phyloP scores from a whole-genome alignment of 108 stramenopile species.

The Cyclostephanos invisitatus region DNA sequence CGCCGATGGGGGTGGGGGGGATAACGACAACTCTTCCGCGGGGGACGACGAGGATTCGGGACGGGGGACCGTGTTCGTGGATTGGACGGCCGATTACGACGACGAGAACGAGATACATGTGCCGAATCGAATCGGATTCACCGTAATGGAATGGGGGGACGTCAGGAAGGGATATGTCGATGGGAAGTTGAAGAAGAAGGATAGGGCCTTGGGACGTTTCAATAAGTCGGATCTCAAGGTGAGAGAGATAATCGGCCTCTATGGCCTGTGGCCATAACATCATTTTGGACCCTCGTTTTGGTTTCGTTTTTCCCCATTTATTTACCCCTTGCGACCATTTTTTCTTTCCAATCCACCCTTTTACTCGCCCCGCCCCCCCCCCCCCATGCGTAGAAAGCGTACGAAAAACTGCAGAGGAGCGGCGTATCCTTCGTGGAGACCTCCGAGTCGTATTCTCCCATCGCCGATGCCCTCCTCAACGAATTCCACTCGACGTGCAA shows the following conservation, averaged over 20 bases:
- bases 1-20: neutral
- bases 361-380: neutral
- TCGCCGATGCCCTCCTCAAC: slow-evolving; percentile 51
- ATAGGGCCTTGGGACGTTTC: slow-evolving; percentile 66
- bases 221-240: slow-evolving; percentile 69
- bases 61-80: slow-evolving; percentile 50
- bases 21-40: neutral
- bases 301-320: too few relatives aligned
- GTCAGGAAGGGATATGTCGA: slow-evolving; percentile 58
- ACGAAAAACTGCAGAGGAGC: slow-evolving; percentile 58
- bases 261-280: too few relatives aligned
- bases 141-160: slow-evolving; percentile 72
- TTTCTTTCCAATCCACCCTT: neutral
- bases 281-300: too few relatives aligned
- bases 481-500: slow-evolving; percentile 52
- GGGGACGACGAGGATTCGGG: slow-evolving; percentile 23
- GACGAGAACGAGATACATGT: slow-evolving; percentile 90
- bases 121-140: slow-evolving; percentile 85
- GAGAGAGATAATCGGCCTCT: too few relatives aligned
- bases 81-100: slow-evolving; percentile 62
- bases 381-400: slow-evolving; percentile 48
- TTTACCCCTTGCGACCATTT: too few relatives aligned
- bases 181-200: slow-evolving; percentile 74
- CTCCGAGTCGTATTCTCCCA: slow-evolving; percentile 59
- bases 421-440: slow-evolving; percentile 79